Evolutionary conservation across 2,329 filamentous ascomycete genomes (phyloP).

Genomic region (Ceratocystis cubensis): DNA sequence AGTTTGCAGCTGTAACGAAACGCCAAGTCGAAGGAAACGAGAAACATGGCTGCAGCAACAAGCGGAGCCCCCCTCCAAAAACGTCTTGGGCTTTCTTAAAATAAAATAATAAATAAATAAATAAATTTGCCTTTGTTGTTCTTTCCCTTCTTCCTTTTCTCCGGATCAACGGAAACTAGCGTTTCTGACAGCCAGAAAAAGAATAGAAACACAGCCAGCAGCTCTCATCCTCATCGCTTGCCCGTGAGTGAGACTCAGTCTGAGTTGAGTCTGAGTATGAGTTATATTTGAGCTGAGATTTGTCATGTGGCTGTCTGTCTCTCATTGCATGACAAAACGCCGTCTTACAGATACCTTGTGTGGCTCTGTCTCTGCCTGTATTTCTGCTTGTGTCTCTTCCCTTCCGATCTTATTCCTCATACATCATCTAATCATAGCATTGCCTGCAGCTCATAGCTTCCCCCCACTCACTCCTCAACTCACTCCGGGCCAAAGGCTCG

Average conservation of each 20-base stretch:
- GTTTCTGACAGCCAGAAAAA: background rate
- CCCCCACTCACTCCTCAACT: background rate
- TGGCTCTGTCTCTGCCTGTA: background rate
- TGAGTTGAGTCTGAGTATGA: too few species aligned
- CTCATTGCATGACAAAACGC: too few species aligned
- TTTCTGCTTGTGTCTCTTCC: background rate
- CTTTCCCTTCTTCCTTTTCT: background rate
- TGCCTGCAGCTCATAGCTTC: too few species aligned
- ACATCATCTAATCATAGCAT: too few species aligned
- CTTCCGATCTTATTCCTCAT: background rate
- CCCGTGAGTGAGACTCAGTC: too few species aligned
- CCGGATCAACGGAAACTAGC: conserved; percentile 5
- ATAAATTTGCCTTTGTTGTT: background rate
- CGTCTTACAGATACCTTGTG: background rate
- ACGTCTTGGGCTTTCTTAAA: background rate
- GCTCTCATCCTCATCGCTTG: too few species aligned
- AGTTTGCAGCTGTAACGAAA: background rate
- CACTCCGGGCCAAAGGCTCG: conserved; percentile 8
- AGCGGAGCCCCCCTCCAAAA: background rate
- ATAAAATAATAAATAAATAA: background rate
- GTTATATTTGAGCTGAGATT: too few species aligned
- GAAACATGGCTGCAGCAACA: background rate
- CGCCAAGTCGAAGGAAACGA: background rate
- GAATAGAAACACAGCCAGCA: background rate
- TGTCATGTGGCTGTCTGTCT: too few species aligned